These are phyloP conservation scores for Borovskyia barvae DNA, from an alignment of 208 protist species.

Conservation along the genomic window DNA sequence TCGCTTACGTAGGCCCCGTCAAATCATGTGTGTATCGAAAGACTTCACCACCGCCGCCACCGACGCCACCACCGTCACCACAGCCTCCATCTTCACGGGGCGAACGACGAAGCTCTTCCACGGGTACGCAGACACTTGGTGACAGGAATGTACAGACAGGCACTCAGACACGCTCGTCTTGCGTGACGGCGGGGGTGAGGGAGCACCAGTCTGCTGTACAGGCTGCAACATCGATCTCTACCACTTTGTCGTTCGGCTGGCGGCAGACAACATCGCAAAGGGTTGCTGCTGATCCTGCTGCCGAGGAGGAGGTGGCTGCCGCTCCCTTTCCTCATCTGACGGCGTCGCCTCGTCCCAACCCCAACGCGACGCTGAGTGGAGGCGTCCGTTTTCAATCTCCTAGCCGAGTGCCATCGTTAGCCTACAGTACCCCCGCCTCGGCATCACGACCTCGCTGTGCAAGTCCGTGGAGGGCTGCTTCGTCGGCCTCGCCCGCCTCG, in stretches of 20 bases:
- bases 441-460: slow-evolving; percentile 6
- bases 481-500: not conserved
- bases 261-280: slow-evolving; percentile 8
- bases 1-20: too few relatives aligned
- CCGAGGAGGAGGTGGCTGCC: too few relatives aligned
- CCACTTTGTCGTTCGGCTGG: not conserved
- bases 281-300: not conserved
- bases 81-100: not conserved
- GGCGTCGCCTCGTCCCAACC: not conserved
- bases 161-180: slow-evolving; percentile 8
- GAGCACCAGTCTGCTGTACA: not conserved
- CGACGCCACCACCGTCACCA: slow-evolving; percentile 1
- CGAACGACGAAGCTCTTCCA: slow-evolving; percentile 12
- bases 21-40: slow-evolving; percentile 20
- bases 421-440: slow-evolving; percentile 28
- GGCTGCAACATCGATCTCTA: not conserved
- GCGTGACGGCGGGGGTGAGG: not conserved
- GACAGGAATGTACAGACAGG: not conserved
- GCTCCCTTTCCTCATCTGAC: too few relatives aligned
- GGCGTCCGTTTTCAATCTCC: slow-evolving; percentile 25
- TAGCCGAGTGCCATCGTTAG: slow-evolving; percentile 24
- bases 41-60: not conserved
- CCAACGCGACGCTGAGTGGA: slow-evolving; percentile 6
- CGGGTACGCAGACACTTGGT: slow-evolving; percentile 28
- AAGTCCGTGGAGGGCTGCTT: slow-evolving; percentile 3